Evolutionary conservation across 371 early-diverging fungal genomes (phyloP), one percentile per base, ranked within the genome.

Genomic region (Zychaea mexicana): DNA sequence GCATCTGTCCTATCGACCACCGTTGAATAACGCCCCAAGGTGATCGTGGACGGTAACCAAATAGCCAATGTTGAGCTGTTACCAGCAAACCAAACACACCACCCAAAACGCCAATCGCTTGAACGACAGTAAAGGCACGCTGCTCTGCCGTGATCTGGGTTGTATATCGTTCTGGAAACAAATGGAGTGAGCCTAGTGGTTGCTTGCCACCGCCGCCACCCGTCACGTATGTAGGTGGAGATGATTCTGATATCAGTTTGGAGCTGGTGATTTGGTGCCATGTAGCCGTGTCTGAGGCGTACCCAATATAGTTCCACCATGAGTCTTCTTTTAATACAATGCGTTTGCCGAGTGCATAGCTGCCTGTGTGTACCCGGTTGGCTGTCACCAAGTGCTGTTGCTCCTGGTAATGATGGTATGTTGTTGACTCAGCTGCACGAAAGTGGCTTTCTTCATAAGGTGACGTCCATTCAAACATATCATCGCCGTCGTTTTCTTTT

Each of bases 1-100:
- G 62, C 62, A 70, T 66, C 17, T 58, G 59, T 28, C 65, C 65
- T 12, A 52, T 58, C 10, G 65, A 64, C 58, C 65, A 57, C 12
- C 57, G 57, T 30, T 58, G 52, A 54, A 64, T 17, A 39, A 61
- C 49, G 1, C 62, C 62, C 24, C 65, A 70, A 0, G 76, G 76
- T 0, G 73, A 72, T n/a, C 71, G 65, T 5, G 76, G 76, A n/a
- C 76, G 61, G 59, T 64, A 76, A 0, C 76, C 76, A 62, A 72
- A 76, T 38, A 76, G 24, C 36, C 62, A 66, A 9, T 64, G 47
- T 33, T 70, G 68, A 17, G 63, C 33, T 0, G 66, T 70, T 2
- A 73, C 60, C n/a, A 72, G 56, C 4, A 76, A 30, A 1, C 76
- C 76, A 64, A 76, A 64, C 10, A 76, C 68, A 42, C 76, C 76